Percentiles rank a stretch among this genome's conserved stretches.
Evolutionary conservation across 2,329 filamentous ascomycete genomes (phyloP).

Genomic region (Leptographium procerum): DNA sequence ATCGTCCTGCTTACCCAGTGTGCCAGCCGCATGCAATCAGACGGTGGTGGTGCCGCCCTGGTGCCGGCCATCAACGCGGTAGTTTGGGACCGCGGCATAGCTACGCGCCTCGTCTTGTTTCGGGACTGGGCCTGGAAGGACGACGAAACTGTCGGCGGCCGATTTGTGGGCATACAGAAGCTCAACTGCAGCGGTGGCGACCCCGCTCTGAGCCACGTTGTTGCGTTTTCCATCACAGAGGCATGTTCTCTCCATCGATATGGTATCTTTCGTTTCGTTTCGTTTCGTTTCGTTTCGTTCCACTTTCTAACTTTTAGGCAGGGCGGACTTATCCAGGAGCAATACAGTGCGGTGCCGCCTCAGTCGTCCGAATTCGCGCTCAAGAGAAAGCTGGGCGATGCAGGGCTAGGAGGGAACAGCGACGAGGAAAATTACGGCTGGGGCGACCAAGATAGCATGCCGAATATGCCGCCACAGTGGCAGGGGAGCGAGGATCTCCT

Average conservation of each 20-base stretch:
- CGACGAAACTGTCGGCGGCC: slow-evolving; percentile 34
- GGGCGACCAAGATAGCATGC: slow-evolving; percentile 53
- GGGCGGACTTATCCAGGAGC: slow-evolving; percentile 25
- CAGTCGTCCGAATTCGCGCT: slow-evolving; percentile 24
- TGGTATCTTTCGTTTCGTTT: too few species aligned
- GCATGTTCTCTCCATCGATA: slow-evolving; percentile 22
- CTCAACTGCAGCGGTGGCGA: slow-evolving; percentile 38
- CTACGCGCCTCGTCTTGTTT: slow-evolving; percentile 65
- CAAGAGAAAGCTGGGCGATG: slow-evolving; percentile 55
- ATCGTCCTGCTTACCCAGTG: slow-evolving; percentile 70
- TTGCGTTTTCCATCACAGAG: slow-evolving; percentile 36
- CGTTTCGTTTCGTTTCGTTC: too few species aligned
- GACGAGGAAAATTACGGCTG: slow-evolving; percentile 62
- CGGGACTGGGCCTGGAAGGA: slow-evolving; percentile 56
- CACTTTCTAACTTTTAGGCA: slow-evolving; percentile 1
- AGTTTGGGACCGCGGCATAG: slow-evolving; percentile 71
- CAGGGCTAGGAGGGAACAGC: slow-evolving; percentile 48
- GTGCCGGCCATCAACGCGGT: slow-evolving; percentile 62
- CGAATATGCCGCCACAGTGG: slow-evolving; percentile 52
- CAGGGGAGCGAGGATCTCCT: slow-evolving; percentile 56
- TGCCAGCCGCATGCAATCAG: slow-evolving; percentile 65
- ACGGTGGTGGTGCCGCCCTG: slow-evolving; percentile 53
- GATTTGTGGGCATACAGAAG: slow-evolving; percentile 56
- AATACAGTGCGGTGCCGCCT: slow-evolving; percentile 19
- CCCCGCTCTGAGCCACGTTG: slow-evolving; percentile 29